Evolutionary conservation across 2,329 filamentous ascomycete species (phyloP), one percentile per base, ranked within the genome.

Genomic region (Aphanocladium album): DNA sequence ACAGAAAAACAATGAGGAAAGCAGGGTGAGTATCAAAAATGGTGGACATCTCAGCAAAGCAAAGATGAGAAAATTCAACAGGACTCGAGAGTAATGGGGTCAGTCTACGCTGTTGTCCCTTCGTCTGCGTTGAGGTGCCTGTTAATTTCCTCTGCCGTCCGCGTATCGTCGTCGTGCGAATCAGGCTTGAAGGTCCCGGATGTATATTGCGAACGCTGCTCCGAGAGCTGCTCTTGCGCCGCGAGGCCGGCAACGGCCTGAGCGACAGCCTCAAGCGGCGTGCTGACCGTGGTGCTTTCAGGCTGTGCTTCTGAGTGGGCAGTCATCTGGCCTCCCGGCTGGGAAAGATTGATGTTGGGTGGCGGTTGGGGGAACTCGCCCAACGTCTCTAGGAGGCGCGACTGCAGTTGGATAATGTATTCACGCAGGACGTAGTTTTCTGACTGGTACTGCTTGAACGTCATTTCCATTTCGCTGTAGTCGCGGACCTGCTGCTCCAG

Each of bases 401-500:
- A 89, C 74, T 99, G 95, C 17, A 99, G 82, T 67, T 89, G 89
- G 71, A 97, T 89, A 66, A 97, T 89, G 76, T 98, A 98, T 73
- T 97, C 92, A 67, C 93, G 88, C 46, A 99, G 80, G 64, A 90
- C 86, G 72, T 93, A 95, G 76, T 97, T 96, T 73, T 99, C 93
- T 30, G 85, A 81, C 71, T 96, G 91, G 27, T 96, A 78, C n/a
- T 82, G 78, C 73, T 96, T 95, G 75, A 85, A 91, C 60, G 84
- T 85, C 64, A 89, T 84, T 66, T 92, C 89, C 74, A 96, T 84
- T 19, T 86, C 82, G 67, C 85, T 83, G 66, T 86, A 90, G 33
- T 95, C 90, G 69, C 91, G 88, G 56, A 97, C 91, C 72, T 98
- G 91, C 71, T 95, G 89, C 76, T 99, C 95, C 7, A 99, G 83